These are phyloP conservation scores for Metarhizium robertsii DNA, from an alignment of 2,329 filamentous ascomycete species.

Conservation along the genomic window DNA sequence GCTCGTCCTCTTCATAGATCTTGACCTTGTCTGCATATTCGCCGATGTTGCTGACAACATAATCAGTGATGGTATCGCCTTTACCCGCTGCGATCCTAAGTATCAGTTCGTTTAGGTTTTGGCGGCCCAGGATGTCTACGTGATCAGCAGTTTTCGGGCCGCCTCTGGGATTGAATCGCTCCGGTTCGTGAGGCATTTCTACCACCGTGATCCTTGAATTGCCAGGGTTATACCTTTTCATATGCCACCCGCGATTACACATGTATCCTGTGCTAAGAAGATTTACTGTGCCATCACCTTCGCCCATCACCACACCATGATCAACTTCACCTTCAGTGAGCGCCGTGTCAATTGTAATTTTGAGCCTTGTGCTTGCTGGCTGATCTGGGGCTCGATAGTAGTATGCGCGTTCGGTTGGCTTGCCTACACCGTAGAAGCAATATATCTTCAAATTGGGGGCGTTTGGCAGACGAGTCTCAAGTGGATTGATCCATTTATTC, in stretches of 20 bases:
- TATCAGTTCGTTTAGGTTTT: constrained; percentile 84
- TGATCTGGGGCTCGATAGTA: constrained; percentile 69
- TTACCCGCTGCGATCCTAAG: constrained; percentile 77
- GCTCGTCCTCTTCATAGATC: constrained; percentile 57
- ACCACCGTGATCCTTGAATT: constrained; percentile 72
- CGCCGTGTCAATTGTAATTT: constrained; percentile 64
- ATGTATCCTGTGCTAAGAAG: constrained; percentile 90
- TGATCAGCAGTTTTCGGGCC: constrained; percentile 73
- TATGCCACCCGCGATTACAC: constrained; percentile 91
- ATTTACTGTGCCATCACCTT: constrained; percentile 93
- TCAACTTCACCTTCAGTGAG: constrained; percentile 56
- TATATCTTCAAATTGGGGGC: constrained; percentile 90
- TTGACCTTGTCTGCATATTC: constrained; percentile 78
- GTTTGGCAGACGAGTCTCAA: constrained; percentile 77
- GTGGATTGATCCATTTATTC: constrained; percentile 87
- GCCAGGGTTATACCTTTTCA: constrained; percentile 88
- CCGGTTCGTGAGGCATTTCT: constrained; percentile 96
- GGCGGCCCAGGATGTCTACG: constrained; percentile 87
- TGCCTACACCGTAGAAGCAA: constrained; percentile 94
- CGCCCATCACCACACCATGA: constrained; percentile 88
- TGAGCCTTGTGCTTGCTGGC: constrained; percentile 56
- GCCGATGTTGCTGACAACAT: constrained; percentile 69
- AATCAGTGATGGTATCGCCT: constrained; percentile 69
- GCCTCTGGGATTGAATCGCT: constrained; percentile 76
- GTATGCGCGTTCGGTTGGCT: constrained; percentile 85